These are phyloP conservation scores for Chimonanthus praecox DNA, from an alignment of 164 flowering plant genomes.

Conservation along the genomic window DNA sequence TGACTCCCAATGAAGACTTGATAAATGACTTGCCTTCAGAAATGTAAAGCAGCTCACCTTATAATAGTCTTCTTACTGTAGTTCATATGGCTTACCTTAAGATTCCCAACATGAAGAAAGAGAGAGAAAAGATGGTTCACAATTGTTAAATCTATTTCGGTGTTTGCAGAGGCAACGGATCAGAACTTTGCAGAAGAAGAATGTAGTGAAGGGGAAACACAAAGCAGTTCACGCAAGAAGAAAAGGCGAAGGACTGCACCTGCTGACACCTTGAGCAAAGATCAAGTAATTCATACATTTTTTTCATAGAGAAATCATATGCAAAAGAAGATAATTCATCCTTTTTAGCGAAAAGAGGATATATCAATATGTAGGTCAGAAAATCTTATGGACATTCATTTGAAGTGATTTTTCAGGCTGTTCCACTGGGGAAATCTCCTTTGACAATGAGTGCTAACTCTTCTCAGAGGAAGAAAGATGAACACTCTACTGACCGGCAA, in stretches of 20 bases:
- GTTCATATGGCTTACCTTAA: no score
- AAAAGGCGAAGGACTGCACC: conserved; percentile 7
- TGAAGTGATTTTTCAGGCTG: conserved; percentile 3
- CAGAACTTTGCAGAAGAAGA: not conserved
- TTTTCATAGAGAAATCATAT: not conserved
- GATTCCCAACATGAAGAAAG: no score
- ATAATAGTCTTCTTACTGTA: no score
- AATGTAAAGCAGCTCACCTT: no score
- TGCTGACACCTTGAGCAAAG: conserved; percentile 2
- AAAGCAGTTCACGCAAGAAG: not conserved
- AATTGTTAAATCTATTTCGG: not conserved
- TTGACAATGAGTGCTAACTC: not conserved
- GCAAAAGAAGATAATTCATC: not conserved
- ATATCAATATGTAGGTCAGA: not conserved
- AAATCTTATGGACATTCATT: not conserved
- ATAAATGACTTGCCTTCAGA: no score
- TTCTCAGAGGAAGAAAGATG: not conserved
- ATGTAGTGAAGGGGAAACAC: not conserved
- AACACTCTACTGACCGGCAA: not conserved
- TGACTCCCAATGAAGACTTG: no score
- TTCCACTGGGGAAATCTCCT: conserved; percentile 3
- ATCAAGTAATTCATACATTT: conserved; percentile 7
- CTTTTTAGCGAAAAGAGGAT: not conserved
- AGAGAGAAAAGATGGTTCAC: no score
- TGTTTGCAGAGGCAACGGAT: not conserved